A percentile compares a stretch with the other conserved stretches of the same genome.
phyloP scores from a whole-genome alignment of 768 basidiomycete species.

The Pulveroboletus sp. region DNA sequence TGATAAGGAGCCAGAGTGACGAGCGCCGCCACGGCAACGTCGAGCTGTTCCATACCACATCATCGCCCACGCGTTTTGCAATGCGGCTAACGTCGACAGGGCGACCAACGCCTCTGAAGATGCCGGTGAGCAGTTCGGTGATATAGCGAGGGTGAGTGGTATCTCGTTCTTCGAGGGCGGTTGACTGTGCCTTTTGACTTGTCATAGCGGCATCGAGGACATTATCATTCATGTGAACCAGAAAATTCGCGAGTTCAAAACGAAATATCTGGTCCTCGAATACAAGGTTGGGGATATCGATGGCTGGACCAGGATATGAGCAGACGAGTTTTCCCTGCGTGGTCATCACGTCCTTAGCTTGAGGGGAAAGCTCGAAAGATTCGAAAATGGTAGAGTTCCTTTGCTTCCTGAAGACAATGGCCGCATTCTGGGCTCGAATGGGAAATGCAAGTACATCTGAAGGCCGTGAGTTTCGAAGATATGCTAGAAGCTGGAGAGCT shows the following conservation, averaged over 20 bases:
- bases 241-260: conserved; percentile 36
- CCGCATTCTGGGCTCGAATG: conserved; percentile 47
- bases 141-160: conserved; percentile 46
- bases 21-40: conserved; percentile 47
- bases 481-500: not conserved
- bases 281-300: conserved; percentile 30
- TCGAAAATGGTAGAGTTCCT: conserved; percentile 36
- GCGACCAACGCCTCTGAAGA: conserved; percentile 37
- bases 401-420: conserved; percentile 36
- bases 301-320: conserved; percentile 45
- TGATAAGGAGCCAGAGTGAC: conserved; percentile 46
- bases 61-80: conserved; percentile 44
- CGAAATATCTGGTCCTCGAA: conserved; percentile 31
- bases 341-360: conserved; percentile 33
- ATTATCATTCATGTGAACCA: conserved; percentile 34
- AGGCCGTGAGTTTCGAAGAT: not conserved
- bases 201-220: conserved; percentile 33
- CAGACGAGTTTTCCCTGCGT: conserved; percentile 41
- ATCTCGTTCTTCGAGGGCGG: conserved; percentile 37
- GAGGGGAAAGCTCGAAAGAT: conserved; percentile 44
- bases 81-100: conserved; percentile 31
- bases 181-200: conserved; percentile 36
- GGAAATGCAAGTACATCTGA: conserved; percentile 38
- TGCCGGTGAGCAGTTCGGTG: conserved; percentile 45
- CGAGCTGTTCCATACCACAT: conserved; percentile 41